Evolutionary conservation across 768 basidiomycete species (phyloP), one percentile per base, ranked within the genome.

Genomic region (Coprinopsis cinerea): DNA sequence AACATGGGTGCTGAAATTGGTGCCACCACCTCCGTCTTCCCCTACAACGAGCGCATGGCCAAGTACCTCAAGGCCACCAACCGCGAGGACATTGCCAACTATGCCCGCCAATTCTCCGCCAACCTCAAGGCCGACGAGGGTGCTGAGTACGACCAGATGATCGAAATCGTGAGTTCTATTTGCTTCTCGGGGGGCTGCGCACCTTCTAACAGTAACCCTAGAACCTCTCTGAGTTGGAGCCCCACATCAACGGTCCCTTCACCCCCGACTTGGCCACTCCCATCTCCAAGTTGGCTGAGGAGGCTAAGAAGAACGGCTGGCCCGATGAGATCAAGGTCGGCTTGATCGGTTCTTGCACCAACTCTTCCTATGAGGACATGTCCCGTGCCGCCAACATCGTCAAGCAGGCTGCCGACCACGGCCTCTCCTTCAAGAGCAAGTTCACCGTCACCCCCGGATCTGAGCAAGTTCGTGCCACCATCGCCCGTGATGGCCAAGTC

Each of bases 1-100:
- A 99, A 97, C 82, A 99, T 98, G 95, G 95, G 95, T 77, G 95
- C 95, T 59, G 95, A 99, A 71, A 97, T 98, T 61, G 95, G 95
- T 66, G 96, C 96, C 30, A 99, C 96, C 9, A 98, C 96, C 18
- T 97, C 95, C 15, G 71, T 98, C 59, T 99, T 99, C 91, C 96
- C 96, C 60, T 98, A 88, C 84, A 99, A 98, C 76, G 66, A 73
- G 57, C 91, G 94, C 62, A 98, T 98, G 96, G 78, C 65, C 60
- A 79, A 85, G 64, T 99, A 97, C 72, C 76, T 99, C 66, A 81
- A 88, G 53, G 95, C 95, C n/a, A 99, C 96, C 58, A 89, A 89
- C 65, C 92, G 96, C 57, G 65, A 70, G 22, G 81, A 88, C 36
- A 94, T 97, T 53, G 93, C 88, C 56, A 72, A 82, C 55, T 97